phyloP scores from a whole-genome alignment of 169 alveolate genomes.

The Plasmodium coatneyi region DNA sequence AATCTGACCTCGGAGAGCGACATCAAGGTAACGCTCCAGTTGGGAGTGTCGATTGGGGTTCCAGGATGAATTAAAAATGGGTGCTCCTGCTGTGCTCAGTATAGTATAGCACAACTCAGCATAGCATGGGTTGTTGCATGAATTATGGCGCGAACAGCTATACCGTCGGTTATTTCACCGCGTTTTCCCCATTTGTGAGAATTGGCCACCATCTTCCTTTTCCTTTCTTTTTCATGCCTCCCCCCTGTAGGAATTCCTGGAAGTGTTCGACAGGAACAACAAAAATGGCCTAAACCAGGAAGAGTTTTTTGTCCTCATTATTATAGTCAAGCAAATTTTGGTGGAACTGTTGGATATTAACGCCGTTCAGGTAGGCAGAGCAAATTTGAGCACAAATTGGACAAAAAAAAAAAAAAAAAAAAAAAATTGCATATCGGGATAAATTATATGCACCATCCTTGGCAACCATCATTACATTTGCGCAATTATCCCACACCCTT shows the following conservation, averaged over 20 bases:
- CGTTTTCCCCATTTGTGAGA: background rate
- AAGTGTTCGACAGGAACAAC: slow-evolving; percentile 74
- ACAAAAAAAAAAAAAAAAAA: slow-evolving; percentile 29
- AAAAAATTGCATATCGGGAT: background rate
- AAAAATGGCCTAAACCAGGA: slow-evolving; percentile 81
- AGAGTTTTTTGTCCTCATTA: slow-evolving; percentile 78
- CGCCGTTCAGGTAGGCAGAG: slow-evolving; percentile 75
- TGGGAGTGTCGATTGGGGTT: background rate
- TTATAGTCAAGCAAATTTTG: slow-evolving; percentile 79
- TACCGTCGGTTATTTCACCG: background rate
- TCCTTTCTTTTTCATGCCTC: background rate
- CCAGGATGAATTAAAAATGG: background rate
- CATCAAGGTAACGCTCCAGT: slow-evolving; percentile 56
- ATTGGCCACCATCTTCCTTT: background rate
- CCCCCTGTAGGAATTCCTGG: slow-evolving; percentile 69
- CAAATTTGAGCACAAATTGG: background rate
- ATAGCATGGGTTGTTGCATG: background rate
- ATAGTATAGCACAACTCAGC: background rate
- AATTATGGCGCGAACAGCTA: background rate
- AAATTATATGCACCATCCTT: background rate
- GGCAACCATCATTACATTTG: background rate
- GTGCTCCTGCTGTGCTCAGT: background rate
- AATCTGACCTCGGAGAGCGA: slow-evolving; percentile 74
- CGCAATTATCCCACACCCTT: background rate
- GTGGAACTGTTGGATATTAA: slow-evolving; percentile 79